These are phyloP conservation scores for Melampsora americana DNA, from an alignment of 1,284 basidiomycete species.

Conservation along the genomic window DNA sequence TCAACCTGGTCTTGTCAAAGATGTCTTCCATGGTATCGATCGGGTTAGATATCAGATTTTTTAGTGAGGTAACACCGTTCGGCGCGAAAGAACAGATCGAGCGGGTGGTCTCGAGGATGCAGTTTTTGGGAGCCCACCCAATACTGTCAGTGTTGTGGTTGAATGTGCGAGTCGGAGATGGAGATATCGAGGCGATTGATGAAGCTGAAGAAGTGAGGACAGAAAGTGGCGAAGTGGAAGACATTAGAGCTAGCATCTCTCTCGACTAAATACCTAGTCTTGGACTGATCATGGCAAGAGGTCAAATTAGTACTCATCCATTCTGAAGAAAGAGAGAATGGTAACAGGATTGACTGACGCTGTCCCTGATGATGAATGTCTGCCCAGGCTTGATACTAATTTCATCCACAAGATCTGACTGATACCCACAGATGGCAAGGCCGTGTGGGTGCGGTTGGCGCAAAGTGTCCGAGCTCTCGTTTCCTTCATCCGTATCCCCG, in stretches of 20 bases:
- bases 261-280: constrained; percentile 32
- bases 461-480: background rate
- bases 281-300: background rate
- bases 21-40: constrained; percentile 9
- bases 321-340: background rate
- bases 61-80: constrained; percentile 16
- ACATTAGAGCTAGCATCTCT: constrained; percentile 28
- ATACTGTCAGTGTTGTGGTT: constrained; percentile 16
- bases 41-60: constrained; percentile 30
- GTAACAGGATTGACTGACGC: constrained; percentile 2
- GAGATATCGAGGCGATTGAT: background rate
- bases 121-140: constrained; percentile 30
- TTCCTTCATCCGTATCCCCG: background rate
- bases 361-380: constrained; percentile 22
- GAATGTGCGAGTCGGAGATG: constrained; percentile 16
- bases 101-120: constrained; percentile 35
- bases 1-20: constrained; percentile 17
- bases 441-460: constrained; percentile 9
- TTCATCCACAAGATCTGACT: constrained; percentile 14
- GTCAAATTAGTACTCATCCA: background rate
- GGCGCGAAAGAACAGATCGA: constrained; percentile 13
- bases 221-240: constrained; percentile 12
- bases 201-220: background rate
- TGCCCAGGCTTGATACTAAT: constrained; percentile 39
- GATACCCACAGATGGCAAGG: constrained; percentile 35